Conservation (phyloP, 179 eudicot genomes). For the Camellia oleifera region DNA sequence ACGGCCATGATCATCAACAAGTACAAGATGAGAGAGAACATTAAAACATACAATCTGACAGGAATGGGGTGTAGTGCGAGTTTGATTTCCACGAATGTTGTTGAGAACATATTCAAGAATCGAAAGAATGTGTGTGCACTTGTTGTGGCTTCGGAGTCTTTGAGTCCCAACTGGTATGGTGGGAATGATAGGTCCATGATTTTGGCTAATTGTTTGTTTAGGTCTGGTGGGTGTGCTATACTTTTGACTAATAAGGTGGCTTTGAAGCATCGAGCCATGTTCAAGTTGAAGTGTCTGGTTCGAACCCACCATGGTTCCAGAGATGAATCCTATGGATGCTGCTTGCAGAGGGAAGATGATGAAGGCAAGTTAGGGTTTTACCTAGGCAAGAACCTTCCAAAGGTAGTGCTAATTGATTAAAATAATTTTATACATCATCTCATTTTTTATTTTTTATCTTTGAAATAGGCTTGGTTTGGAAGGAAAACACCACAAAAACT, state of each 20-base stretch:
- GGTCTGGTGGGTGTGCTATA: slow-evolving; percentile 75
- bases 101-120: slow-evolving; percentile 49
- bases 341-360: slow-evolving; percentile 61
- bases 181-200: slow-evolving; percentile 92
- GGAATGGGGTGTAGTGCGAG: slow-evolving; percentile 99
- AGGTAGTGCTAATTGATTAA: neutral
- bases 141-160: slow-evolving; percentile 74
- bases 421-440: too few relatives aligned
- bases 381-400: slow-evolving; percentile 53
- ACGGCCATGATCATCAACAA: slow-evolving; percentile 57
- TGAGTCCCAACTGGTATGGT: slow-evolving; percentile 84
- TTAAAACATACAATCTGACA: slow-evolving; percentile 71
- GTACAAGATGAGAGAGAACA: slow-evolving; percentile 75
- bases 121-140: slow-evolving; percentile 44
- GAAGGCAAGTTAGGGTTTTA: slow-evolving; percentile 57
- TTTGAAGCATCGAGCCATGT: slow-evolving; percentile 40
- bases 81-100: slow-evolving; percentile 56
- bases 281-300: slow-evolving; percentile 59
- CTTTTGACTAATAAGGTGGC: slow-evolving; percentile 58
- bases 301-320: slow-evolving; percentile 76
- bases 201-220: slow-evolving; percentile 68
- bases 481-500: too few relatives aligned
- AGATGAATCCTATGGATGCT: slow-evolving; percentile 65
- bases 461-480: too few relatives aligned
- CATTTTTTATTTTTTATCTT: too few relatives aligned